phyloP scores from a whole-genome alignment of 306 rosid genomes.

The Leucaena leucocephala region DNA sequence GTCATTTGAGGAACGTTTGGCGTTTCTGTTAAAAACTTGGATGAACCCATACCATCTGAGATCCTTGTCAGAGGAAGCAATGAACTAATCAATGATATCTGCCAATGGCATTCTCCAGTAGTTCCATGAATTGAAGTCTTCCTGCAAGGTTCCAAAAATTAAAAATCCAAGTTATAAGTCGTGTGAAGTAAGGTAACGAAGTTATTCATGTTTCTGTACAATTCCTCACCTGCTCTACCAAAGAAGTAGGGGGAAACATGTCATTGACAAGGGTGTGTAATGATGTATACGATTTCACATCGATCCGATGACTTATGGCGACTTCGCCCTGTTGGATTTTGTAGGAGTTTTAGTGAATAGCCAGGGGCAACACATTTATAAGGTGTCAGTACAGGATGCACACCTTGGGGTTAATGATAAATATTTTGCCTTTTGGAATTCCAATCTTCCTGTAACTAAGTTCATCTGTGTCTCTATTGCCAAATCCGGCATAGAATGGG shows the following conservation, averaged over 20 bases:
- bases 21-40: constrained; percentile 12
- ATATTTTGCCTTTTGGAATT: constrained; percentile 95
- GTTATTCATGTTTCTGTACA: constrained; percentile 2
- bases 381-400: constrained; percentile 31
- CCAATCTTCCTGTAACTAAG: constrained; percentile 94
- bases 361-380: constrained; percentile 9
- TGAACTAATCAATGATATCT: constrained; percentile 47
- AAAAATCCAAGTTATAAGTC: constrained; percentile 10
- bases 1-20: constrained; percentile 16
- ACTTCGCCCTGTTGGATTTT: constrained; percentile 82
- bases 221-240: constrained; percentile 80
- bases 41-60: constrained; percentile 13
- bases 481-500: constrained; percentile 97
- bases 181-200: constrained; percentile 7
- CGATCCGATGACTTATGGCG: constrained; percentile 86
- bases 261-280: constrained; percentile 95
- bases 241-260: constrained; percentile 96
- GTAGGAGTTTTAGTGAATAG: constrained; percentile 8
- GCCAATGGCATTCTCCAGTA: constrained; percentile 83
- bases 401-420: constrained; percentile 97
- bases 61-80: constrained; percentile 32
- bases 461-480: constrained; percentile 97
- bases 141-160: constrained; percentile 55
- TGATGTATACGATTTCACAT: constrained; percentile 88
- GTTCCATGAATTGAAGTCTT: constrained; percentile 94